A percentile compares a stretch with the other conserved stretches of the same genome.
Evolutionary conservation across 495 filamentous ascomycete genomes (phyloP).

Genomic region (Aspergillus nidulans): DNA sequence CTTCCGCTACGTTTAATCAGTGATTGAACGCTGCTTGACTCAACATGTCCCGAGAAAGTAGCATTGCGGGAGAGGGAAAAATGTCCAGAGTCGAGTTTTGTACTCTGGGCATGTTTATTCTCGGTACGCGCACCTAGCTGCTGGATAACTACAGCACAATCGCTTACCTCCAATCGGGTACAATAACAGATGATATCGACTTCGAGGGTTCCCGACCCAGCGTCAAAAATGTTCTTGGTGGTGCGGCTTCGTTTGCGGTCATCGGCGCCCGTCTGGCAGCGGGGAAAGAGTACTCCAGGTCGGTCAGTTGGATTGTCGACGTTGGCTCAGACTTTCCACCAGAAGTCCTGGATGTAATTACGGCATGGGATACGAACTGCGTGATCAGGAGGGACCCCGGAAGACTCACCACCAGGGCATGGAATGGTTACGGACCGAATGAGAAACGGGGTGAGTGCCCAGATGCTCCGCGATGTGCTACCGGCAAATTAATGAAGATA

Average conservation of each 20-base stretch:
- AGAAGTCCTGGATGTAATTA: conserved; percentile 56
- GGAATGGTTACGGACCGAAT: conserved; percentile 74
- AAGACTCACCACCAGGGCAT: conserved; percentile 79
- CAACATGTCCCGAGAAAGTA: conserved; percentile 16
- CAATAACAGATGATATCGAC: conserved; percentile 96
- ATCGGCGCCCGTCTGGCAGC: conserved; percentile 86
- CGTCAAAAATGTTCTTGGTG: conserved; percentile 71
- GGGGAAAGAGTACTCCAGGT: conserved; percentile 34
- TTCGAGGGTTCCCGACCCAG: conserved; percentile 53
- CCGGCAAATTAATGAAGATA: conserved; percentile 33
- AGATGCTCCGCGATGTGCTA: not conserved
- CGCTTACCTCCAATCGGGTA: not conserved
- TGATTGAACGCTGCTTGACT: not conserved
- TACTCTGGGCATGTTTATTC: conserved; percentile 93
- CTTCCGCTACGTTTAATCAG: not conserved
- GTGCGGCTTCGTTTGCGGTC: conserved; percentile 80
- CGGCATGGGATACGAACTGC: conserved; percentile 68
- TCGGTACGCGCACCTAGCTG: conserved; percentile 54
- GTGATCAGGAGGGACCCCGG: conserved; percentile 60
- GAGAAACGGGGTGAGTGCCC: conserved; percentile 49
- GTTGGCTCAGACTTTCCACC: conserved; percentile 79
- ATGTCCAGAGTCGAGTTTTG: conserved; percentile 62
- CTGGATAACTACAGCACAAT: not conserved
- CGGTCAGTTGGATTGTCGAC: conserved; percentile 90
- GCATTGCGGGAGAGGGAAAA: not conserved